Percentiles rank a stretch among this genome's conserved stretches.
phyloP scores from a whole-genome alignment of 768 basidiomycete species.

The Hygrocybe coccinea region DNA sequence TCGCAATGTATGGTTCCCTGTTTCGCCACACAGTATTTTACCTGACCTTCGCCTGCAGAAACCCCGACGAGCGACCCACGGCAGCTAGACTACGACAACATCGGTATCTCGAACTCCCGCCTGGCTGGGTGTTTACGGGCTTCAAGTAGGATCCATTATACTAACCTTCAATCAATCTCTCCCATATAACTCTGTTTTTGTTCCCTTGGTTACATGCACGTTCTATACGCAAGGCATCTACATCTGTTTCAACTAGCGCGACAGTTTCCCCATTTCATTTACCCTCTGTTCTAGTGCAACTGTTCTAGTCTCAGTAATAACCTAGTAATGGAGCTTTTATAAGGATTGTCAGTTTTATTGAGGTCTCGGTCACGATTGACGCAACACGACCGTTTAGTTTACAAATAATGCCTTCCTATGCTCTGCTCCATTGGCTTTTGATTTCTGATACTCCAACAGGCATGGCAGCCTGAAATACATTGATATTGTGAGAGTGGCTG shows the following conservation, averaged over 20 bases:
- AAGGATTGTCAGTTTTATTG: neutral
- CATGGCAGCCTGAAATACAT: constrained; percentile 40
- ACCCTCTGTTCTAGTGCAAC: constrained; percentile 3
- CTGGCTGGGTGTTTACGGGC: constrained; percentile 71
- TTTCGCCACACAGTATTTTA: constrained; percentile 2
- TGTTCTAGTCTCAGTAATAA: neutral
- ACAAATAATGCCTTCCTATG: constrained; percentile 18
- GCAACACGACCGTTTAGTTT: neutral
- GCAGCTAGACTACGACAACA: constrained; percentile 77
- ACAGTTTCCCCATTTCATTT: constrained; percentile 17
- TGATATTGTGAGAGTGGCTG: constrained; percentile 5
- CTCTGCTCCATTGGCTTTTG: constrained; percentile 62
- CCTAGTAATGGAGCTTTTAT: neutral
- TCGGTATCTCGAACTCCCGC: constrained; percentile 67
- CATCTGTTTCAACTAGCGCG: constrained; percentile 2
- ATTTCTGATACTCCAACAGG: constrained; percentile 72
- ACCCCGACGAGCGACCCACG: constrained; percentile 78
- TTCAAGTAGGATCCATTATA: constrained; percentile 40
- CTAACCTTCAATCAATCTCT: constrained; percentile 3
- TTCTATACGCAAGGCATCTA: constrained; percentile 3
- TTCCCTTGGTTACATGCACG: neutral
- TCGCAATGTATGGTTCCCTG: constrained; percentile 66
- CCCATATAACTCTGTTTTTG: constrained; percentile 1
- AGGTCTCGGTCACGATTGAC: too few relatives aligned
- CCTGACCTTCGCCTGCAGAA: constrained; percentile 38